phyloP scores from a whole-genome alignment of 83 land plant genomes.

The Isoetes engelmannii region DNA sequence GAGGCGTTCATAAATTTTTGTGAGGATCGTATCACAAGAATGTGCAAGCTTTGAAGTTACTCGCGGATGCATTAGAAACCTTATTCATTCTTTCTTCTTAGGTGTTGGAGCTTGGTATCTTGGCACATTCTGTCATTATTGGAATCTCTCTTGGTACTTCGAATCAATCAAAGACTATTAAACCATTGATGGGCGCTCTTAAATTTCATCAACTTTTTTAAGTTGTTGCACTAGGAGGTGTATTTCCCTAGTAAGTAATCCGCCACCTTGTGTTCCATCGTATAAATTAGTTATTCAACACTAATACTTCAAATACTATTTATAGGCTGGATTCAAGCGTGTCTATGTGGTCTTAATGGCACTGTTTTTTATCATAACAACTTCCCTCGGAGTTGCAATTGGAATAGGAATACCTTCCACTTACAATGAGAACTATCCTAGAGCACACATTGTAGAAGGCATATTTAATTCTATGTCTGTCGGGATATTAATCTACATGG shows the following conservation, averaged over 20 bases:
- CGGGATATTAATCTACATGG: slow-evolving; percentile 62
- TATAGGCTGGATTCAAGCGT: slow-evolving; percentile 35
- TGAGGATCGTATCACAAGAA: too few relatives aligned
- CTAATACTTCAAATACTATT: neutral
- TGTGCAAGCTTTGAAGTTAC: too few relatives aligned
- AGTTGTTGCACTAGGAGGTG: slow-evolving; percentile 40
- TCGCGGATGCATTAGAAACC: too few relatives aligned
- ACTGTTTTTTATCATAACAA: slow-evolving; percentile 54
- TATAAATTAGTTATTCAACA: neutral
- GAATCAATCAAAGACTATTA: slow-evolving; percentile 34
- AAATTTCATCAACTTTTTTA: slow-evolving; percentile 44
- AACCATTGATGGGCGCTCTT: slow-evolving; percentile 35
- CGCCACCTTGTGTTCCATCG: neutral
- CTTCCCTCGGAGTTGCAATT: slow-evolving; percentile 46
- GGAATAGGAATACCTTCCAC: slow-evolving; percentile 46
- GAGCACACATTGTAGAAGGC: slow-evolving; percentile 48
- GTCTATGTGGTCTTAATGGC: slow-evolving; percentile 37
- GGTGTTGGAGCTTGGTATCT: slow-evolving; percentile 58
- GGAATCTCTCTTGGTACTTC: slow-evolving; percentile 35
- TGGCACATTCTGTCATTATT: slow-evolving; percentile 56
- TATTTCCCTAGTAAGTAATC: slow-evolving; percentile 22
- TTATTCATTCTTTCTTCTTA: slow-evolving; percentile 2
- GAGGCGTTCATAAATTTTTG: too few relatives aligned
- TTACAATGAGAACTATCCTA: slow-evolving; percentile 42
- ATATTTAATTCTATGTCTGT: slow-evolving; percentile 49